Conservation (phyloP, 257 asterid genomes). For the Plectranthus barbatus region DNA sequence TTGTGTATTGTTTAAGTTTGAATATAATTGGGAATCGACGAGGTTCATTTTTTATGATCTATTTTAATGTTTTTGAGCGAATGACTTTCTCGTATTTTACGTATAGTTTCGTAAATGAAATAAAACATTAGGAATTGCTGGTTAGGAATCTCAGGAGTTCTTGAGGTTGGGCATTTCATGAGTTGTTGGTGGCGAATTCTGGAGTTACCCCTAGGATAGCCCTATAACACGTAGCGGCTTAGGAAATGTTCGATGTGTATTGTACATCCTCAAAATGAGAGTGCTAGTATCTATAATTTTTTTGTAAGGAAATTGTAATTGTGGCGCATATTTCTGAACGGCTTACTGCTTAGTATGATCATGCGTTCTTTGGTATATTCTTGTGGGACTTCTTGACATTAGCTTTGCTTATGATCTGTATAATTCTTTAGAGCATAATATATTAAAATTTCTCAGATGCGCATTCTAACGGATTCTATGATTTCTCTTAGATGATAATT, state of each 20-base stretch:
- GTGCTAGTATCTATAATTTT: not conserved
- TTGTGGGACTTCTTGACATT: too few species aligned
- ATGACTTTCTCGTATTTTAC: not conserved
- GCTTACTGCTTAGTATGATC: not conserved
- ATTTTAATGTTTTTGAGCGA: not conserved
- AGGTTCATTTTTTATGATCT: not conserved
- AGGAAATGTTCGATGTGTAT: not conserved
- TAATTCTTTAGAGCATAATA: too few species aligned
- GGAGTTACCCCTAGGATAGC: not conserved
- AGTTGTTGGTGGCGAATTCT: not conserved
- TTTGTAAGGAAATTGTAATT: not conserved
- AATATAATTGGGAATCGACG: not conserved
- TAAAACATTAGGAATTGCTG: not conserved
- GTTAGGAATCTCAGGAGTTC: not conserved
- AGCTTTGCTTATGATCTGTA: too few species aligned
- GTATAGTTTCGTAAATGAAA: not conserved
- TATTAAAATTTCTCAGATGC: too few species aligned
- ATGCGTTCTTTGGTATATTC: too few species aligned
- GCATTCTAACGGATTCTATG: too few species aligned
- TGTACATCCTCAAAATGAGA: not conserved
- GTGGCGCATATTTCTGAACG: not conserved
- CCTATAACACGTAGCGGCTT: not conserved
- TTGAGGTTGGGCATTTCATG: not conserved
- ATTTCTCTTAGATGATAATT: too few species aligned
- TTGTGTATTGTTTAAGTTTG: conserved; percentile 7